Percentiles rank a stretch among this genome's conserved stretches.
These are phyloP conservation scores for Begonia fuchsioides DNA, from an alignment of 306 rosid species.

Conservation along the genomic window DNA sequence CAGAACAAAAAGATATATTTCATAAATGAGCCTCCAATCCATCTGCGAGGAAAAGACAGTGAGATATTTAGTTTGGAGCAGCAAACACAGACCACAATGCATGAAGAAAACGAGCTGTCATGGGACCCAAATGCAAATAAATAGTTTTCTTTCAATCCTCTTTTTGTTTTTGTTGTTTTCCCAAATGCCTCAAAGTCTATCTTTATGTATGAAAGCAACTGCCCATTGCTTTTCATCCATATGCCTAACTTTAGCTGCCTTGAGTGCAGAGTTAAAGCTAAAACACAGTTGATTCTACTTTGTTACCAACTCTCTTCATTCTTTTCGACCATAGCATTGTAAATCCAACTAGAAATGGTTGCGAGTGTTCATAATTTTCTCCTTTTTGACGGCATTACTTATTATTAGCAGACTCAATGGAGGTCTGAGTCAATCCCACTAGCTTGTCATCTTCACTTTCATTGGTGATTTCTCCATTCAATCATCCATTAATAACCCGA, in stretches of 20 bases:
- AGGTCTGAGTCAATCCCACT: too few species aligned
- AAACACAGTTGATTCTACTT: too few species aligned
- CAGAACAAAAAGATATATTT: background rate
- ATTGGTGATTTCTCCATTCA: too few species aligned
- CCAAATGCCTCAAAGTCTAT: constrained; percentile 2
- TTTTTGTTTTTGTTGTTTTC: constrained; percentile 9
- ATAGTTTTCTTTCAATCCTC: constrained; percentile 23
- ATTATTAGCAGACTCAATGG: too few species aligned
- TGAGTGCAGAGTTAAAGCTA: constrained; percentile 4
- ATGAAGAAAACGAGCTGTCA: constrained; percentile 27
- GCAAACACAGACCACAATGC: constrained; percentile 36
- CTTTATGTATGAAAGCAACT: constrained; percentile 23
- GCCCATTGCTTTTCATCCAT: constrained; percentile 40
- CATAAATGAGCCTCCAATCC: constrained; percentile 9
- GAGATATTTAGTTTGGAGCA: constrained; percentile 37
- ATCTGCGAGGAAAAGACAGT: constrained; percentile 5
- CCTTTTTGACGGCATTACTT: too few species aligned
- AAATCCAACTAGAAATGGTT: too few species aligned
- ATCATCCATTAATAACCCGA: too few species aligned
- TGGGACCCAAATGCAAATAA: constrained; percentile 38
- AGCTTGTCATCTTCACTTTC: too few species aligned
- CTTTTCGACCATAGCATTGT: too few species aligned
- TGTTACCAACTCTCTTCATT: too few species aligned
- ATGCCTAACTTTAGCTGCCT: constrained; percentile 21
- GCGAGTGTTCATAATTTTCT: too few species aligned